phyloP scores from a whole-genome alignment of 2,329 filamentous ascomycete genomes.

The Dothistroma pini region DNA sequence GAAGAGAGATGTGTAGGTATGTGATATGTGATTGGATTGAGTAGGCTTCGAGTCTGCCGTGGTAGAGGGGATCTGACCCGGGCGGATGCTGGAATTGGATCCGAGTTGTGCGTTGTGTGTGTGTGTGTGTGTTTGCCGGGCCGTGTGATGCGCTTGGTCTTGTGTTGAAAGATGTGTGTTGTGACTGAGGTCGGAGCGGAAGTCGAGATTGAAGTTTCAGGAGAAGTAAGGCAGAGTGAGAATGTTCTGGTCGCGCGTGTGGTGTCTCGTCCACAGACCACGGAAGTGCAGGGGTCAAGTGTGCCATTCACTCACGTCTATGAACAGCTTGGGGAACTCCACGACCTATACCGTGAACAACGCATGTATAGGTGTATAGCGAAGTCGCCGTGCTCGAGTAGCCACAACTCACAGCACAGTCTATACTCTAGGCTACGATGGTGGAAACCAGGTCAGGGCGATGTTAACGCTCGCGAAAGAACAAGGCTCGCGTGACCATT shows the following conservation, averaged over 20 bases:
- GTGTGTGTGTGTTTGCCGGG: too few relatives aligned
- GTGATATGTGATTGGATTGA: neutral
- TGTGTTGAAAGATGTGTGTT: neutral
- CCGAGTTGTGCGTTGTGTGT: neutral
- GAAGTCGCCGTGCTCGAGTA: too few relatives aligned
- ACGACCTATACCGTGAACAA: too few relatives aligned
- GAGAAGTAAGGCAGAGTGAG: neutral
- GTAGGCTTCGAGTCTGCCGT: too few relatives aligned
- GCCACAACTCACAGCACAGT: too few relatives aligned
- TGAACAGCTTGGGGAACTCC: too few relatives aligned
- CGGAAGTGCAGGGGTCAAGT: neutral
- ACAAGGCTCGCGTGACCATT: neutral
- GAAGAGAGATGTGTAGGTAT: neutral
- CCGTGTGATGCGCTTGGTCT: neutral
- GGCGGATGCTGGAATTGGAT: neutral
- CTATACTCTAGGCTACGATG: too few relatives aligned
- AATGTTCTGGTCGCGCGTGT: neutral
- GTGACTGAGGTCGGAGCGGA: neutral
- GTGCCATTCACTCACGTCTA: neutral
- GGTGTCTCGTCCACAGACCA: neutral
- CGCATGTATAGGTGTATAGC: too few relatives aligned
- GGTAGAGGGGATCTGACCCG: too few relatives aligned
- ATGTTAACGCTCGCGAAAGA: neutral
- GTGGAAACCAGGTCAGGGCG: neutral
- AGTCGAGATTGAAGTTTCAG: neutral